These are phyloP conservation scores for Stellera chamaejasme DNA, from an alignment of 345 rosid species.

Conservation along the genomic window DNA sequence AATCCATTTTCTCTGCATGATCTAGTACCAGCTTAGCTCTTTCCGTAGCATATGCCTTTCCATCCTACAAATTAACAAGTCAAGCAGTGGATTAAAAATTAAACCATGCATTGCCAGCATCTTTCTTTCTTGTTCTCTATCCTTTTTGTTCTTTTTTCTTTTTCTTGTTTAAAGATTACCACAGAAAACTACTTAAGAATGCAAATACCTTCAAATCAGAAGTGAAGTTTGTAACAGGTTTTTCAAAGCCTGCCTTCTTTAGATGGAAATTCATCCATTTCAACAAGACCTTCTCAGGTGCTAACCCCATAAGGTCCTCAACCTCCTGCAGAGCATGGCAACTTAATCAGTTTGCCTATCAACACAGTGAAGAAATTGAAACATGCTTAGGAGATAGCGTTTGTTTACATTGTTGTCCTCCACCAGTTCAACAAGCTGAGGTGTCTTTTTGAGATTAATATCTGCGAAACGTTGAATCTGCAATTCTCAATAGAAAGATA, in stretches of 20 bases:
- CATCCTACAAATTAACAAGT: conserved; percentile 53
- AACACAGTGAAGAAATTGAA: background rate
- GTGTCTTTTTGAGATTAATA: conserved; percentile 89
- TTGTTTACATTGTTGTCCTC: conserved; percentile 58
- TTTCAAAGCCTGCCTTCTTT: conserved; percentile 83
- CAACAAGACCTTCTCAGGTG: conserved; percentile 82
- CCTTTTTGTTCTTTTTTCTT: background rate
- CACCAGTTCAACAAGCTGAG: conserved; percentile 89
- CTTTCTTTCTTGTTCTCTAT: background rate
- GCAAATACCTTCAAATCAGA: conserved; percentile 69
- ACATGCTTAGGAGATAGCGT: conserved; percentile 10
- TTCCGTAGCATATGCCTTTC: conserved; percentile 63
- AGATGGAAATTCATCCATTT: conserved; percentile 96
- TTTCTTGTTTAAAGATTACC: background rate
- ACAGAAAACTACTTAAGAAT: conserved; percentile 8
- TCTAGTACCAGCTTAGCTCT: conserved; percentile 70
- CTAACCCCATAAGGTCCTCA: conserved; percentile 80
- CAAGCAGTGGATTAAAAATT: conserved; percentile 9
- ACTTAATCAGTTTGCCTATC: conserved; percentile 1
- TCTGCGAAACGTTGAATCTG: conserved; percentile 88
- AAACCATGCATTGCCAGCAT: background rate
- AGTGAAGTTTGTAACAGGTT: conserved; percentile 69
- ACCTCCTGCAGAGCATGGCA: conserved; percentile 46
- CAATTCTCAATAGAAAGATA: conserved; percentile 12
- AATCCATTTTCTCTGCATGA: conserved; percentile 82